phyloP scores from a whole-genome alignment of 139 green algal genomes.

The Coelastrella sp. region DNA sequence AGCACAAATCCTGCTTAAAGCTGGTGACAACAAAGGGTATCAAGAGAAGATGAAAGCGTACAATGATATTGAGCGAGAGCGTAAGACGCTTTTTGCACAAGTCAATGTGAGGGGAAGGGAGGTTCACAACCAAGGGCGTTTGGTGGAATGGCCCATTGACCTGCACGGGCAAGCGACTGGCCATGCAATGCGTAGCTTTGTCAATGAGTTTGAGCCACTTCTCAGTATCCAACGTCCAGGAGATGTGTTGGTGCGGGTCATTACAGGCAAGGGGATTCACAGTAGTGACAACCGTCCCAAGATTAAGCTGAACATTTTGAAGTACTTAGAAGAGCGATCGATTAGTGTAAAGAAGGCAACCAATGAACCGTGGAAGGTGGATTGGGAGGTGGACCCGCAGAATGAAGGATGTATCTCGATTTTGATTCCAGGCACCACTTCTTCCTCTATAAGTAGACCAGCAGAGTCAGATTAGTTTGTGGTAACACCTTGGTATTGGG shows the following conservation, averaged over 20 bases:
- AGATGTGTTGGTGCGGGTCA: conserved; percentile 20
- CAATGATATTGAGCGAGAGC: neutral
- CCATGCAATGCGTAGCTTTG: conserved; percentile 14
- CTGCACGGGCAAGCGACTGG: conserved; percentile 14
- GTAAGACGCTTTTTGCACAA: neutral
- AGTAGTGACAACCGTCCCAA: conserved; percentile 17
- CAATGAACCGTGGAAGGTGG: neutral
- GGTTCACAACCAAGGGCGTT: neutral
- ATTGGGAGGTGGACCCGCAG: conserved; percentile 8
- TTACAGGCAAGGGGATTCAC: conserved; percentile 42
- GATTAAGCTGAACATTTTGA: conserved; percentile 15
- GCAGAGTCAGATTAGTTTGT: too few species aligned
- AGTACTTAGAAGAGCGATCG: neutral
- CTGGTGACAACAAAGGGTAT: neutral
- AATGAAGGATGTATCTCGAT: conserved; percentile 37
- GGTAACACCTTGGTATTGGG: too few species aligned
- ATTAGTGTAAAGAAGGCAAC: neutral
- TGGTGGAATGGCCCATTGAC: conserved; percentile 19
- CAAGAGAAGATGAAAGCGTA: neutral
- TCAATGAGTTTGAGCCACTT: neutral
- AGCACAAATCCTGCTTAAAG: neutral
- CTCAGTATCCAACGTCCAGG: neutral
- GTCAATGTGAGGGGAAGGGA: neutral
- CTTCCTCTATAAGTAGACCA: too few species aligned
- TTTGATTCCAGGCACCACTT: neutral